Base-by-base conservation (phyloP, 163 green algal species). In the Chlamydomonas reinhardtii region DNA sequence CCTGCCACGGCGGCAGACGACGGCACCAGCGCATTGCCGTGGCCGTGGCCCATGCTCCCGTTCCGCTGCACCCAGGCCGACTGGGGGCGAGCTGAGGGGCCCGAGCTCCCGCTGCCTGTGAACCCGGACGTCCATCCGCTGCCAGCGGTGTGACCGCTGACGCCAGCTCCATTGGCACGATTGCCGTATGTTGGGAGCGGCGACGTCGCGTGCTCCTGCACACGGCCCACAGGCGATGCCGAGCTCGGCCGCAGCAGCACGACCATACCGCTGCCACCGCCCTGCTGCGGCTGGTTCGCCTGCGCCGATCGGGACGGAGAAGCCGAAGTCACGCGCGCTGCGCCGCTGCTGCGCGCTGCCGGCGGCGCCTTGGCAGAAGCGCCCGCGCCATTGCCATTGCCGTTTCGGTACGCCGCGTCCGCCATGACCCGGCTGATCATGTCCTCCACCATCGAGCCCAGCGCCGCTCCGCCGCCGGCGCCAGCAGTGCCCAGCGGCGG, bases 391-490 rank as follows among this genome's bases (percentile, higher is more conserved):
- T 4, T 31, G 78, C 66, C 25, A 66, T 24, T 11, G 48, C 32
- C 31, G 64, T 65, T 65, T 31, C 48, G 22, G 68, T 25, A 16
- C 66, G 64, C 32, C 43, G 74, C 43, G 37, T 85, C 69, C 20
- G 69, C 69, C 69, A 54, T n/a, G 31, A 74, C 69, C 0, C 69
- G 69, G 20, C 29, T 35, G n/a, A 85, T 85, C 68, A 85, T 77
- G 79, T 72, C 79, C 31, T 77, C 39, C 0, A 85, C 79, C 79
- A 77, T 62, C 31, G 52, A 62, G 4, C 79, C 79, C 32, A 85
- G 79, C 19, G 66, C 31, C 20, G 31, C 39, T 12, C 37, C 43
- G 24, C 31, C 31, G 22, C 59, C 59, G 59, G 8, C 59, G 4
- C 22, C 59, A 5, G 65, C 66, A 4, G 66, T 48, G n/a, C 76